Conservation (phyloP, 208 protist species). For the Trypanosoma scelopori region DNA sequence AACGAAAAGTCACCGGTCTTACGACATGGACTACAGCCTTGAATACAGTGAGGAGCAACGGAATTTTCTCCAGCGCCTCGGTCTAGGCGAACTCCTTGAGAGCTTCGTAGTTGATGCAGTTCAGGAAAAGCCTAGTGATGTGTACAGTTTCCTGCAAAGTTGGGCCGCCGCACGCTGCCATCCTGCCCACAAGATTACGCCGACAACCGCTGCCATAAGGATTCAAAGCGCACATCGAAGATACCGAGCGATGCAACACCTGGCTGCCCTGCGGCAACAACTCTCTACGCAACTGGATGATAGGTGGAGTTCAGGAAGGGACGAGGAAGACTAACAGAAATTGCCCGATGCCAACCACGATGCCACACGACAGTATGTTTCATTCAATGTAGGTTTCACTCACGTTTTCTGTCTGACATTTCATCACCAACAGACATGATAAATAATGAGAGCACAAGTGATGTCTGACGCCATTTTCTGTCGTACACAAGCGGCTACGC, state of each 20-base stretch:
- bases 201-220: constrained; percentile 13
- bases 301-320: background rate
- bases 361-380: too few relatives aligned
- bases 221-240: constrained; percentile 28
- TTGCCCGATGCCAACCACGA: too few relatives aligned
- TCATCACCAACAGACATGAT: too few relatives aligned
- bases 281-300: background rate
- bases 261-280: background rate
- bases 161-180: constrained; percentile 36
- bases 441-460: too few relatives aligned
- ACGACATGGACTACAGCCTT: constrained; percentile 23
- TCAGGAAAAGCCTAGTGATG: constrained; percentile 33
- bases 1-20: background rate
- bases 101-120: constrained; percentile 33
- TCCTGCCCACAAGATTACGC: background rate
- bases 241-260: constrained; percentile 3
- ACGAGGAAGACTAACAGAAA: background rate
- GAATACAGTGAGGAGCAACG: constrained; percentile 28
- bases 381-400: too few relatives aligned
- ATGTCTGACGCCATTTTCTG: too few relatives aligned
- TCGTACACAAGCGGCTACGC: too few relatives aligned
- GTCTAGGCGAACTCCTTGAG: constrained; percentile 31
- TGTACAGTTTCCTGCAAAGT: constrained; percentile 40
- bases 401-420: too few relatives aligned
- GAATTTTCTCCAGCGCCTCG: constrained; percentile 16